phyloP scores from a whole-genome alignment of 2,329 filamentous ascomycete genomes.

The Trichoderma hamatum region DNA sequence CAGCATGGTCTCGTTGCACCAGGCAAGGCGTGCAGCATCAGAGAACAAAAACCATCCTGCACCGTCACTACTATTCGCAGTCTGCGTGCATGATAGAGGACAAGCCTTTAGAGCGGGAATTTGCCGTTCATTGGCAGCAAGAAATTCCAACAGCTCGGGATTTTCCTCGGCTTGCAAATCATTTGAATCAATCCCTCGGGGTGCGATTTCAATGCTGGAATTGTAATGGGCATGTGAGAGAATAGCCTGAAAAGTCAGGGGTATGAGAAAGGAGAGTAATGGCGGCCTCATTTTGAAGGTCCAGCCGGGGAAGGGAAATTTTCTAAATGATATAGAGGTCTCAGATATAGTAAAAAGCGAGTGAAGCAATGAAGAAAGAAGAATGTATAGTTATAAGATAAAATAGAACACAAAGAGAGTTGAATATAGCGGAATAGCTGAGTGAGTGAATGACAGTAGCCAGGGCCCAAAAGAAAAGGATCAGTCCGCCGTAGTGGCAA shows the following conservation, averaged over 20 bases:
- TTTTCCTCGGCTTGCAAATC: background rate
- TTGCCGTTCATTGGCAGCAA: constrained; percentile 13
- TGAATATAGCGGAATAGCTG: too few species aligned
- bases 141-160: constrained; percentile 6
- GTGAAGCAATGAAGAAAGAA: too few species aligned
- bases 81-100: background rate
- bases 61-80: background rate
- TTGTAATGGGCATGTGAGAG: background rate
- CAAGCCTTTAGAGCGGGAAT: constrained; percentile 1
- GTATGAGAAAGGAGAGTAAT: background rate
- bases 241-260: background rate
- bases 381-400: too few species aligned
- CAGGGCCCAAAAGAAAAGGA: too few species aligned
- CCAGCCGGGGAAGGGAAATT: too few species aligned
- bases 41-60: background rate
- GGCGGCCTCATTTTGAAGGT: background rate
- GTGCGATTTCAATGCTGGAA: background rate
- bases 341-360: too few species aligned
- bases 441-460: too few species aligned
- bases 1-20: constrained; percentile 11
- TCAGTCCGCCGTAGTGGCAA: too few species aligned
- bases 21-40: background rate
- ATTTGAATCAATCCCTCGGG: background rate
- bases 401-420: too few species aligned
- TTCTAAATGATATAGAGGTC: too few species aligned